phyloP scores from a whole-genome alignment of 179 eudicot species.

The Drosera spatulata region DNA sequence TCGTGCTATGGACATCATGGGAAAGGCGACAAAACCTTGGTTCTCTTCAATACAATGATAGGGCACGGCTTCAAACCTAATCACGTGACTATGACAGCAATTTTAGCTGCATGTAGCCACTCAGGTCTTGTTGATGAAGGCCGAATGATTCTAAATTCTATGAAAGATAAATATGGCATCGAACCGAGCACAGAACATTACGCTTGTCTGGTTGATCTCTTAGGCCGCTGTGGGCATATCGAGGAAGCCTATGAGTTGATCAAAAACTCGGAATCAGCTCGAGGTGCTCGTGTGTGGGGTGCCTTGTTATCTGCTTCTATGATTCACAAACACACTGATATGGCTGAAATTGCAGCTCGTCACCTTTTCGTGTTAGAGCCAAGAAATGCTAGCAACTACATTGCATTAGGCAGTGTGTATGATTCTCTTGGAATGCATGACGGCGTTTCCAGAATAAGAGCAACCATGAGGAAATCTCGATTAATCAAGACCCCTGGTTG shows the following conservation, averaged over 20 bases:
- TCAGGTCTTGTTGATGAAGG: conserved; percentile 17
- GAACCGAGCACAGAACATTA: conserved; percentile 18
- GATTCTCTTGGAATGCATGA: conserved; percentile 15
- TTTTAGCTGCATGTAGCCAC: conserved; percentile 21
- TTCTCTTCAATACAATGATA: conserved; percentile 13
- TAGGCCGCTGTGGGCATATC: conserved; percentile 14
- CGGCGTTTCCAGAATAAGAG: conserved; percentile 14
- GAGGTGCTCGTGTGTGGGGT: conserved; percentile 16
- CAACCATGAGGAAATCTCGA: conserved; percentile 12
- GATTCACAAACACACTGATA: conserved; percentile 10
- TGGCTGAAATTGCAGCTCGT: conserved; percentile 14
- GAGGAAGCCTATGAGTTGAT: conserved; percentile 12
- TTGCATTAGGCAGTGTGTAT: conserved; percentile 18
- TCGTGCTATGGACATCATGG: conserved; percentile 20
- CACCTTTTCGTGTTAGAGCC: conserved; percentile 17
- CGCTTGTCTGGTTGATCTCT: conserved; percentile 16
- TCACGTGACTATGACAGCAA: conserved; percentile 15
- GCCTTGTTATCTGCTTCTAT: conserved; percentile 15
- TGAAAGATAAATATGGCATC: conserved; percentile 3
- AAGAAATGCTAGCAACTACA: conserved; percentile 16
- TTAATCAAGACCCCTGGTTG: conserved; percentile 18
- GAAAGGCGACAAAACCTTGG: conserved; percentile 11
- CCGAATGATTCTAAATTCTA: conserved; percentile 12
- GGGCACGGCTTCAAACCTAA: conserved; percentile 11
- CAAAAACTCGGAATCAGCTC: conserved; percentile 6